Conservation (phyloP, 192 early-diverging fungal species). For the Lunasporangiospora selenospora region DNA sequence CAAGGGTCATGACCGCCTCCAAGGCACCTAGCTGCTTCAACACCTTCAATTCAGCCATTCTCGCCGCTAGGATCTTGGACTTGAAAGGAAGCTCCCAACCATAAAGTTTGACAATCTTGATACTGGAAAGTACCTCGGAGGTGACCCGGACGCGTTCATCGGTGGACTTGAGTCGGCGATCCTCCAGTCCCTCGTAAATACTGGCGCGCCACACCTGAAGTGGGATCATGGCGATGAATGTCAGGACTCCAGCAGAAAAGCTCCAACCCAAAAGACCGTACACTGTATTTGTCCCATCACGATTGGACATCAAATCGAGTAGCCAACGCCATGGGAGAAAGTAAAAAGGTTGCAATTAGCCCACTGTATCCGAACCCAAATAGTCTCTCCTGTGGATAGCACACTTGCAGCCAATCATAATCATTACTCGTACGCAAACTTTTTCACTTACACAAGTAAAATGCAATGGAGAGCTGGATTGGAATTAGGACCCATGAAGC, state of each 20-base stretch:
- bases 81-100: conserved; percentile 45
- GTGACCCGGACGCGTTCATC: conserved; percentile 47
- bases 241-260: conserved; percentile 34
- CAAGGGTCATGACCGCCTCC: conserved; percentile 25
- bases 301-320: too few species aligned
- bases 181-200: conserved; percentile 26
- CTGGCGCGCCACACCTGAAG: conserved; percentile 37
- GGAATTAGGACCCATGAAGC: conserved; percentile 22
- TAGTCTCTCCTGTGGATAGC: too few species aligned
- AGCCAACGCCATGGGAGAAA: too few species aligned
- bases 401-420: too few species aligned
- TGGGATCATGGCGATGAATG: conserved; percentile 20
- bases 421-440: too few species aligned
- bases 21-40: conserved; percentile 7
- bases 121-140: conserved; percentile 36
- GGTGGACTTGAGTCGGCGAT: conserved; percentile 38
- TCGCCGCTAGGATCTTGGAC: conserved; percentile 5
- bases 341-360: too few species aligned
- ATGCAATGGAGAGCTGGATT: conserved; percentile 22
- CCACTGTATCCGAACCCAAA: too few species aligned
- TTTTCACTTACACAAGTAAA: conserved; percentile 28
- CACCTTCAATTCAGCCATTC: conserved; percentile 6
- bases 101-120: conserved; percentile 53
- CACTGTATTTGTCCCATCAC: too few species aligned
- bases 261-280: conserved; percentile 44